A percentile compares a stretch with the other conserved stretches of the same genome.
phyloP scores from a whole-genome alignment of 208 protist genomes.

The Trypanosoma cruzi region DNA sequence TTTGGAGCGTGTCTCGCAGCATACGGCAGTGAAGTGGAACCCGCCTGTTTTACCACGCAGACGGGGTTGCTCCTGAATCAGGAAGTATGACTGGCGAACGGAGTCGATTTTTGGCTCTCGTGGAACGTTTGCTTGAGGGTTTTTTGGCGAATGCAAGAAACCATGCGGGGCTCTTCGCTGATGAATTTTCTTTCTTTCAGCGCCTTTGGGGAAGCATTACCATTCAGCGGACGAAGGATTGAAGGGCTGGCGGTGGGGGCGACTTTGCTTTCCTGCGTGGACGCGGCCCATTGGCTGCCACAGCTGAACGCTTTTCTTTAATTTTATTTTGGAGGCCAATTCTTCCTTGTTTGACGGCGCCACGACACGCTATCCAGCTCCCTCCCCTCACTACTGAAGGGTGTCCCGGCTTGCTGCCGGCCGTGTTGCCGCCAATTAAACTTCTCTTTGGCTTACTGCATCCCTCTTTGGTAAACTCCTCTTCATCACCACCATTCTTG shows the following conservation, averaged over 20 bases:
- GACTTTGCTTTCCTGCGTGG: neutral
- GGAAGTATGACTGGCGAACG: neutral
- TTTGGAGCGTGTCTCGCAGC: slow-evolving; percentile 35
- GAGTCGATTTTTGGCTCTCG: slow-evolving; percentile 28
- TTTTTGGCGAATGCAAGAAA: slow-evolving; percentile 46
- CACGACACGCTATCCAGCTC: too few relatives aligned
- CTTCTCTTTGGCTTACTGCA: too few relatives aligned
- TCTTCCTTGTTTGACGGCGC: too few relatives aligned
- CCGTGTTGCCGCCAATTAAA: too few relatives aligned
- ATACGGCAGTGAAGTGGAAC: slow-evolving; percentile 31
- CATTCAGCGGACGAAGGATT: slow-evolving; percentile 29
- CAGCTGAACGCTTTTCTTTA: too few relatives aligned
- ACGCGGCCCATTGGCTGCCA: too few relatives aligned
- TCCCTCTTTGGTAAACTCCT: too few relatives aligned
- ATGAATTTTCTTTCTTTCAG: slow-evolving; percentile 47
- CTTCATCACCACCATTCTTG: too few relatives aligned
- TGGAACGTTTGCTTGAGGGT: slow-evolving; percentile 31
- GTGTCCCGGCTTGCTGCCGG: too few relatives aligned
- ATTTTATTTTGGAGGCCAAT: too few relatives aligned
- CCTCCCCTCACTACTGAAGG: too few relatives aligned
- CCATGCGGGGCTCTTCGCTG: slow-evolving; percentile 42
- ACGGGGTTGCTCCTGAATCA: slow-evolving; percentile 6
- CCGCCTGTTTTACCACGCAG: slow-evolving; percentile 20
- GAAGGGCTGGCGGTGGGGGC: slow-evolving; percentile 15
- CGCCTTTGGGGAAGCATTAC: slow-evolving; percentile 21